Conservation (phyloP, 331 rosid genomes). For the Erythrophleum ivorense region DNA sequence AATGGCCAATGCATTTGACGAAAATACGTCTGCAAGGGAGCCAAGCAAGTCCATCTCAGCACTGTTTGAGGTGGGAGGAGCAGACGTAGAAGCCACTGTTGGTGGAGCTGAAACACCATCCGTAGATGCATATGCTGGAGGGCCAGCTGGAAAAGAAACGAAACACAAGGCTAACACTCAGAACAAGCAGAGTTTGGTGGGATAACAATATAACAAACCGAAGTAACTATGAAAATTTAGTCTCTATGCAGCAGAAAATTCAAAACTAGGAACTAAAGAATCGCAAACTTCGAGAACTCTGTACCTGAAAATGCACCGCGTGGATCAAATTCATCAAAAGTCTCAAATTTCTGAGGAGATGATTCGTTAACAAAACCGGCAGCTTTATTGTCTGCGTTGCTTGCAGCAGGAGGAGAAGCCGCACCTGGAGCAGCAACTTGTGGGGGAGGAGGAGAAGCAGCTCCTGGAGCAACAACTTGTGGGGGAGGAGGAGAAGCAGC, state of each 20-base stretch:
- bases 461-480: conserved; percentile 48
- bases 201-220: too few relatives aligned
- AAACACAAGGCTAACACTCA: too few relatives aligned
- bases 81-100: too few relatives aligned
- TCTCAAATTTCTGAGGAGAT: conserved; percentile 54
- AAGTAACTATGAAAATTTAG: conserved; percentile 10
- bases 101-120: conserved; percentile 49
- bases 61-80: conserved; percentile 56
- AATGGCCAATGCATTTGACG: conserved; percentile 68
- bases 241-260: background rate
- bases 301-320: conserved; percentile 79
- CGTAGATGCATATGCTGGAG: conserved; percentile 34
- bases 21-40: conserved; percentile 69
- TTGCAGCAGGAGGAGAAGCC: conserved; percentile 58
- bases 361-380: conserved; percentile 46
- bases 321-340: too few relatives aligned
- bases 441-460: conserved; percentile 52
- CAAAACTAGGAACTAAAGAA: conserved; percentile 25
- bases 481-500: conserved; percentile 56
- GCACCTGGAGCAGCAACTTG: too few relatives aligned
- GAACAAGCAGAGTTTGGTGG: too few relatives aligned
- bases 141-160: background rate
- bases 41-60: conserved; percentile 79
- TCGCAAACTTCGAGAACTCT: conserved; percentile 12
- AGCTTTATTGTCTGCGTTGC: conserved; percentile 49